A percentile compares a stretch with the other conserved stretches of the same genome.
phyloP scores from a whole-genome alignment of 2,329 filamentous ascomycete species.

The Neoarthrinium moseri region DNA sequence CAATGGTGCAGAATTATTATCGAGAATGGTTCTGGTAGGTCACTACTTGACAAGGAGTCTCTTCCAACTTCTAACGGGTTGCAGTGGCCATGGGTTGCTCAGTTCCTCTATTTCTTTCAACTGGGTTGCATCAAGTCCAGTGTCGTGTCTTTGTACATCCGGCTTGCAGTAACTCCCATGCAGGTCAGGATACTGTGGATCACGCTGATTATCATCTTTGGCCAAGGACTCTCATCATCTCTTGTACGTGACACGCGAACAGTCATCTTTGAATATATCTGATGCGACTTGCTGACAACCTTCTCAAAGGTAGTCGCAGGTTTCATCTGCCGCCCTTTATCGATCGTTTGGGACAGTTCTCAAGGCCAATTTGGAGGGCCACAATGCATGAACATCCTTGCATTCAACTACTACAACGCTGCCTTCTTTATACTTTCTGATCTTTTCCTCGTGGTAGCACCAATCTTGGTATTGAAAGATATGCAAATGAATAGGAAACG shows the following conservation, averaged over 20 bases:
- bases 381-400: not conserved
- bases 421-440: not conserved
- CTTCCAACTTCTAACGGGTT: not conserved
- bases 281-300: not conserved
- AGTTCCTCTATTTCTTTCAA: not conserved
- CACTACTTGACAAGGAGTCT: not conserved
- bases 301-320: not conserved
- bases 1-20: not conserved
- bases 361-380: not conserved
- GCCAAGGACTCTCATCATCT: not conserved
- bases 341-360: not conserved
- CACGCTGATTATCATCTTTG: not conserved
- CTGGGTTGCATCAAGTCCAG: not conserved
- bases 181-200: not conserved
- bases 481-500: slow-evolving; percentile 1
- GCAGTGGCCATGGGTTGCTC: not conserved
- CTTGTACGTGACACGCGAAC: not conserved
- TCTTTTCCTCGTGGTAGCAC: not conserved
- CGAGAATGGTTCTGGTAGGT: not conserved
- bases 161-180: not conserved
- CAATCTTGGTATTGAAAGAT: not conserved
- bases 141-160: not conserved
- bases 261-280: not conserved
- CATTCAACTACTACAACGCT: not conserved
- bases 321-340: not conserved